Conservation (phyloP, 2,329 filamentous ascomycete genomes). For the Dryadomyces quercivorus region DNA sequence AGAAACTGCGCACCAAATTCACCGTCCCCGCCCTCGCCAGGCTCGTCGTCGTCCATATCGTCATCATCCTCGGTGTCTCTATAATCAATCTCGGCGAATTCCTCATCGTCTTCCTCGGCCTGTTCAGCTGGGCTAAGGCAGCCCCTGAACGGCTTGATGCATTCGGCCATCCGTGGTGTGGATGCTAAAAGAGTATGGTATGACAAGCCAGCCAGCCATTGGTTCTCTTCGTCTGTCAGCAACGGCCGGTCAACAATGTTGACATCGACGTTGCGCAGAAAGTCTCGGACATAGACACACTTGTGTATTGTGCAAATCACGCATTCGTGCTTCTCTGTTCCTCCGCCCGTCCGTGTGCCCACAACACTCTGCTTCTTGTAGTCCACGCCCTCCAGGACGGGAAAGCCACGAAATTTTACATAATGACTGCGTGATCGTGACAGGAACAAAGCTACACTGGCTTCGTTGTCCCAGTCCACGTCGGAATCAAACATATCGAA, state of each 20-base stretch:
- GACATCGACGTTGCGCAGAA: slow-evolving; percentile 1
- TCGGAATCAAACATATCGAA: slow-evolving; percentile 8
- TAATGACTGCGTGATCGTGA: slow-evolving; percentile 3
- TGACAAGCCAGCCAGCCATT: slow-evolving; percentile 3
- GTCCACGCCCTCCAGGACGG: slow-evolving; percentile 5
- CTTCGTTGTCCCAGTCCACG: slow-evolving; percentile 7
- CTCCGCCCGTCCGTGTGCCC: slow-evolving; percentile 1
- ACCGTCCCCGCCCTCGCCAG: neutral
- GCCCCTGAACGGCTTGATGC: neutral
- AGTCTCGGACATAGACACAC: slow-evolving; percentile 9
- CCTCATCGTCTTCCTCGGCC: neutral
- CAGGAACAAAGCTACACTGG: slow-evolving; percentile 8
- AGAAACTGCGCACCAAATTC: neutral
- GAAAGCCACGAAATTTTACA: slow-evolving; percentile 8
- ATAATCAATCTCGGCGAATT: neutral
- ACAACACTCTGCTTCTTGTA: slow-evolving; percentile 4
- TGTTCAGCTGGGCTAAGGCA: neutral
- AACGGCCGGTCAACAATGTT: neutral
- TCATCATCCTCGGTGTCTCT: neutral
- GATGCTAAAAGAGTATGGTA: slow-evolving; percentile 7
- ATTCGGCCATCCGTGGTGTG: neutral
- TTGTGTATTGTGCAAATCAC: slow-evolving; percentile 14
- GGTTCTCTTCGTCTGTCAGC: slow-evolving; percentile 4
- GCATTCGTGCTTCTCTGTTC: slow-evolving; percentile 9
- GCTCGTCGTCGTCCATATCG: neutral